phyloP scores from a whole-genome alignment of 305 asterid genomes.

The Plantago rigida region DNA sequence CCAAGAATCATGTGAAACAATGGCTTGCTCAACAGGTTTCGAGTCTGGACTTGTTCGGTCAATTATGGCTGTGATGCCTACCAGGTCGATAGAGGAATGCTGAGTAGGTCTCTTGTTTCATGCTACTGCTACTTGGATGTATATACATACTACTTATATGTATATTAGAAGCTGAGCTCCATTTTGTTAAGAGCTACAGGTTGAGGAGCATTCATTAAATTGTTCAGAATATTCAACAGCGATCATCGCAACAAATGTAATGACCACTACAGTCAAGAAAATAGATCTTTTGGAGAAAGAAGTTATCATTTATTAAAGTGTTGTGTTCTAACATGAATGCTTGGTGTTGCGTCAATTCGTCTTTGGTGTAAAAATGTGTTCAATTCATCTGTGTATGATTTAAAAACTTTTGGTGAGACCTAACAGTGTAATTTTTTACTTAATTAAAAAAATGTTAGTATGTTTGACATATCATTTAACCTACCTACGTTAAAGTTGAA shows the following conservation, averaged over 20 bases:
- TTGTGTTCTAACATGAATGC: too few relatives aligned
- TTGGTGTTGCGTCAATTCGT: too few relatives aligned
- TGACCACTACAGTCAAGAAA: constrained; percentile 29
- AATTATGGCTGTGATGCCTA: constrained; percentile 22
- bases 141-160: constrained; percentile 51
- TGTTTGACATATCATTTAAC: too few relatives aligned
- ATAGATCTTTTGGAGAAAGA: constrained; percentile 21
- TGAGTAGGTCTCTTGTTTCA: constrained; percentile 23
- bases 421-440: too few relatives aligned
- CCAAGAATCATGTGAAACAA: constrained; percentile 5
- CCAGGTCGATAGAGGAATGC: constrained; percentile 17
- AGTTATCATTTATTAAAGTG: background rate
- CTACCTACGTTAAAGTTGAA: too few relatives aligned
- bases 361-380: too few relatives aligned
- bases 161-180: constrained; percentile 46
- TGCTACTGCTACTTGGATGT: constrained; percentile 40
- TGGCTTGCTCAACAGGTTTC: constrained; percentile 16
- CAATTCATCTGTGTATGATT: too few relatives aligned
- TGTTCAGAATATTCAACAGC: constrained; percentile 28
- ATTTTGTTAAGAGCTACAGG: constrained; percentile 46
- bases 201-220: constrained; percentile 35
- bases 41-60: constrained; percentile 15
- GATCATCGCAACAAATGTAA: constrained; percentile 30
- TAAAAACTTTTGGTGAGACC: too few relatives aligned
- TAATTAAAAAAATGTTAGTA: too few relatives aligned